A percentile compares a stretch with the other conserved stretches of the same genome.
These are phyloP conservation scores for Lepidium sativum DNA, from an alignment of 345 rosid species.

Conservation along the genomic window DNA sequence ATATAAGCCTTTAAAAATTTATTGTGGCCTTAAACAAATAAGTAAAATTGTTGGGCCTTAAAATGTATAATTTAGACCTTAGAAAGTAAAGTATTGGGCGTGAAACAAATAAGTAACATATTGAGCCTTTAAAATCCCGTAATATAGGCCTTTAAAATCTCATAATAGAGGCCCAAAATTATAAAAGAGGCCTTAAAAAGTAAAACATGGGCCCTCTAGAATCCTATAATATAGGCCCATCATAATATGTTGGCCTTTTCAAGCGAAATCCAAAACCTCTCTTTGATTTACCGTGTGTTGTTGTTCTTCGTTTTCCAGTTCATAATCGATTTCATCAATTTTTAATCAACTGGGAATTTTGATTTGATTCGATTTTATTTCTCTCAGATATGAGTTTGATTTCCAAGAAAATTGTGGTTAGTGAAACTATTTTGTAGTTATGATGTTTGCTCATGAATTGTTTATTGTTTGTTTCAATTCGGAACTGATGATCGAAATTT, in stretches of 20 bases:
- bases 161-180: no score
- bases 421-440: background rate
- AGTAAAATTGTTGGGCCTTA: no score
- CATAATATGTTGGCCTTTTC: background rate
- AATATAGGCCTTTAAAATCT: no score
- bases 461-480: slow-evolving; percentile 39
- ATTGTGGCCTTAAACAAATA: no score
- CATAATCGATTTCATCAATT: background rate
- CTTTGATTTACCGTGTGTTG: background rate
- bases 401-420: slow-evolving; percentile 1
- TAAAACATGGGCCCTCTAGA: no score
- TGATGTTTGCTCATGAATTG: slow-evolving; percentile 39
- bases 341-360: background rate
- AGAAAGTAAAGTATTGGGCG: no score
- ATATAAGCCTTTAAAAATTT: no score
- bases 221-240: no score
- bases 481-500: slow-evolving; percentile 39
- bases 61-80: no score
- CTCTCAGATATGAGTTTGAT: slow-evolving; percentile 12
- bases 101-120: no score
- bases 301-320: background rate
- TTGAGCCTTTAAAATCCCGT: no score
- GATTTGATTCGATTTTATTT: background rate
- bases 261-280: background rate
- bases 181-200: no score